Evolutionary conservation across 805 yeast genomes (phyloP).

Genomic region (Saccharomycopsis synnaedendra): DNA sequence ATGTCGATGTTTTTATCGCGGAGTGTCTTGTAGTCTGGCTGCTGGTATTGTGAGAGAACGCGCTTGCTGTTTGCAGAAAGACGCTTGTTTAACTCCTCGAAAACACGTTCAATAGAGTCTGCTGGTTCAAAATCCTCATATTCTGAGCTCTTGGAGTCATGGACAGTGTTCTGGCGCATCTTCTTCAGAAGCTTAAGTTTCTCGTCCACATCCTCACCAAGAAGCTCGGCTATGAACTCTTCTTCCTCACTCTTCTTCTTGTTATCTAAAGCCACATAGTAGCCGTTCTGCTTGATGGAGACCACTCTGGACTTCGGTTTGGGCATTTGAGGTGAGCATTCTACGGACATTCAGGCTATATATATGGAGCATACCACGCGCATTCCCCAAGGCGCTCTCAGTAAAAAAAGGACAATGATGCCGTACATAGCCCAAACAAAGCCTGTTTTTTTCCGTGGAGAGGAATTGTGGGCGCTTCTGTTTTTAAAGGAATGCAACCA

Average conservation of each 20-base stretch:
- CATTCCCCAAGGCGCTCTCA: not conserved
- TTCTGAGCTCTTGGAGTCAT: not conserved
- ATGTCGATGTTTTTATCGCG: slow-evolving; percentile 3
- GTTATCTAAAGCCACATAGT: slow-evolving; percentile 6
- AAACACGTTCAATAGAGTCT: slow-evolving; percentile 11
- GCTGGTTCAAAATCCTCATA: slow-evolving; percentile 1
- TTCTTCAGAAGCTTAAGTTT: slow-evolving; percentile 12
- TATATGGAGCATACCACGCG: not conserved
- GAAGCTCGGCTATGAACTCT: slow-evolving; percentile 9
- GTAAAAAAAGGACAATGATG: not conserved
- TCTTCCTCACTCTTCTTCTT: slow-evolving; percentile 7
- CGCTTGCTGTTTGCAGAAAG: slow-evolving; percentile 9
- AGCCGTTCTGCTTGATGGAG: slow-evolving; percentile 6
- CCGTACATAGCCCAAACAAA: too few relatives aligned
- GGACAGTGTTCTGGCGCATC: not conserved
- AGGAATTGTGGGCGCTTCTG: too few relatives aligned
- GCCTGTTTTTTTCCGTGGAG: too few relatives aligned
- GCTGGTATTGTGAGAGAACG: slow-evolving; percentile 5
- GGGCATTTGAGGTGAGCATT: not conserved
- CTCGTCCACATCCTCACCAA: slow-evolving; percentile 14
- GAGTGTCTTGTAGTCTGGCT: slow-evolving; percentile 10
- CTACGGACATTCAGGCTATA: too few relatives aligned
- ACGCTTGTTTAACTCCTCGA: slow-evolving; percentile 11
- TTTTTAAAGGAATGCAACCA: too few relatives aligned
- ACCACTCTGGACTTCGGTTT: slow-evolving; percentile 2